phyloP scores from a whole-genome alignment of 495 filamentous ascomycete species.

The Penicilliopsis zonata region DNA sequence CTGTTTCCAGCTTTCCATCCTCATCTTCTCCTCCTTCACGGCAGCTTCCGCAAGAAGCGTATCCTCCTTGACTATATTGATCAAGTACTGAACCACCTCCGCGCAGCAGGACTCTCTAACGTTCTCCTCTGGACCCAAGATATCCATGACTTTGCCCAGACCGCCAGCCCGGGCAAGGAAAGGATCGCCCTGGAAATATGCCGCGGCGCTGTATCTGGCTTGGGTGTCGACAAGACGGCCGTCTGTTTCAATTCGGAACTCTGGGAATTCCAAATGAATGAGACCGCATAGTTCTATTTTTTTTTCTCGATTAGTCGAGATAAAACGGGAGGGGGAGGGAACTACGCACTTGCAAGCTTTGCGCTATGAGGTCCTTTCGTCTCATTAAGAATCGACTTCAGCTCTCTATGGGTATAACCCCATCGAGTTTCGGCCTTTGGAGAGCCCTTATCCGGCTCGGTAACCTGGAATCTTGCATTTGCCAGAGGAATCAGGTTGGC shows the following conservation, averaged over 20 bases:
- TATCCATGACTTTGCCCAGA: constrained; percentile 7
- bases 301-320: constrained; percentile 3
- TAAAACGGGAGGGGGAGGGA: too few species aligned
- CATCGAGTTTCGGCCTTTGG: too few species aligned
- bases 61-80: constrained; percentile 20
- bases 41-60: constrained; percentile 2
- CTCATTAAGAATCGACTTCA: too few species aligned
- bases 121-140: background rate
- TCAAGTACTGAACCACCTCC: constrained; percentile 14
- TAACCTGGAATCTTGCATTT: constrained; percentile 9
- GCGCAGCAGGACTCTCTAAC: constrained; percentile 14
- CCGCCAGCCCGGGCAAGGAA: constrained; percentile 22
- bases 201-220: constrained; percentile 8
- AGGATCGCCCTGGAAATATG: constrained; percentile 15
- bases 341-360: too few species aligned
- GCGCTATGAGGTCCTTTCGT: too few species aligned
- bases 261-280: constrained; percentile 11
- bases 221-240: constrained; percentile 5
- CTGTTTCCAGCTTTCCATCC: background rate
- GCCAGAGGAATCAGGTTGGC: constrained; percentile 14
- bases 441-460: too few species aligned
- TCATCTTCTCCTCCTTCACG: constrained; percentile 1
- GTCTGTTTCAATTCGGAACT: constrained; percentile 8
- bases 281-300: constrained; percentile 6
- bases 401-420: background rate